phyloP scores from a whole-genome alignment of 495 filamentous ascomycete species.

The Niebla homalea region DNA sequence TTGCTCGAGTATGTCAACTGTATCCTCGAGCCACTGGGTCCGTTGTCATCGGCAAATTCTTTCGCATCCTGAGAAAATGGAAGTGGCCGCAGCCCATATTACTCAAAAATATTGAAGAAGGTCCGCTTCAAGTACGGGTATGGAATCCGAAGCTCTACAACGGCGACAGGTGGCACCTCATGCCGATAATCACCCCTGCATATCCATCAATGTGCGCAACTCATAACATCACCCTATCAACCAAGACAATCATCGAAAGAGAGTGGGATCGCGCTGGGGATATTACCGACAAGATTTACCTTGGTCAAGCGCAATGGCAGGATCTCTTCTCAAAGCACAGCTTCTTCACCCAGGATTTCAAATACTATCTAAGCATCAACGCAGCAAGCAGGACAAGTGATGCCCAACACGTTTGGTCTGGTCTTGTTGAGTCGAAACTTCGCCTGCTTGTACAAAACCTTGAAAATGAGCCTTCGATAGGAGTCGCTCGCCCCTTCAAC shows the following conservation, averaged over 20 bases:
- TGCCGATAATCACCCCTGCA: slow-evolving; percentile 95
- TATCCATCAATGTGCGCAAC: slow-evolving; percentile 96
- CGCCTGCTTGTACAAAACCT: slow-evolving; percentile 69
- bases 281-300: slow-evolving; percentile 69
- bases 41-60: slow-evolving; percentile 82
- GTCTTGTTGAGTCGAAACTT: slow-evolving; percentile 84
- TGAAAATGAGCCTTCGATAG: slow-evolving; percentile 60
- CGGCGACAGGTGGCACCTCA: slow-evolving; percentile 68
- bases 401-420: slow-evolving; percentile 74
- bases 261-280: slow-evolving; percentile 67
- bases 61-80: slow-evolving; percentile 80
- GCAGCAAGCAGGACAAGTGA: slow-evolving; percentile 78
- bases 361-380: slow-evolving; percentile 84
- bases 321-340: slow-evolving; percentile 76
- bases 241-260: slow-evolving; percentile 65
- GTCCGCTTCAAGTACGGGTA: slow-evolving; percentile 62
- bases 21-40: slow-evolving; percentile 85
- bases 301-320: slow-evolving; percentile 64
- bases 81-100: slow-evolving; percentile 85
- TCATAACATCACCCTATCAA: slow-evolving; percentile 80
- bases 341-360: slow-evolving; percentile 86
- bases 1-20: slow-evolving; percentile 90
- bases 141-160: slow-evolving; percentile 92
- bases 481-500: slow-evolving; percentile 79
- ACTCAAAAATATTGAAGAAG: slow-evolving; percentile 78